Percentiles rank a stretch among this genome's conserved stretches.
Evolutionary conservation across 495 filamentous ascomycete genomes (phyloP).

Genomic region (Glarea lozoyensis): DNA sequence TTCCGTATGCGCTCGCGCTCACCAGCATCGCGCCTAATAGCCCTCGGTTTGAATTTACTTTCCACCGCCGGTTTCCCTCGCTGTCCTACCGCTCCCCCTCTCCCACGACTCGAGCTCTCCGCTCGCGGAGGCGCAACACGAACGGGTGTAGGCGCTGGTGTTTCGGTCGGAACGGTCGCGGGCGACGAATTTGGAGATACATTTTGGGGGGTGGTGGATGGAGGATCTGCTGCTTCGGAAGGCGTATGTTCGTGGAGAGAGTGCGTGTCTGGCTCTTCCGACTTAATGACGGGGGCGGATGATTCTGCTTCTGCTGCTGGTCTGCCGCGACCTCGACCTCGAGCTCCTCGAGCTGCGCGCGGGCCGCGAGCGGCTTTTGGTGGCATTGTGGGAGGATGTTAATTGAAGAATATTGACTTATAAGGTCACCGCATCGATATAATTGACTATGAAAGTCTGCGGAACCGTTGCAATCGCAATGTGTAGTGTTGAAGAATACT

Average conservation of each 20-base stretch:
- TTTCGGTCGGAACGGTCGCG: conserved; percentile 17
- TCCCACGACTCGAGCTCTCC: background rate
- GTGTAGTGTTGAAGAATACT: background rate
- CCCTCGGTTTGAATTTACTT: conserved; percentile 21
- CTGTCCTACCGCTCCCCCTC: background rate
- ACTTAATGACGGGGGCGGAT: background rate
- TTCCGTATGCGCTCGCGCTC: conserved; percentile 11
- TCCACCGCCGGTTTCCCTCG: background rate
- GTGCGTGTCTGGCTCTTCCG: conserved; percentile 4
- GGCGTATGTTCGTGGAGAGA: conserved; percentile 1
- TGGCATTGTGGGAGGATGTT: conserved; percentile 11
- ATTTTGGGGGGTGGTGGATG: conserved; percentile 1
- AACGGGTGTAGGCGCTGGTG: conserved; percentile 17
- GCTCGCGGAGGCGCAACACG: background rate
- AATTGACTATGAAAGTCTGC: conserved; percentile 4
- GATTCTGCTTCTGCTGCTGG: conserved; percentile 5
- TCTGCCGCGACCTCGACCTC: conserved; percentile 9
- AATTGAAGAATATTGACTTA: background rate
- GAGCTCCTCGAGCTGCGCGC: conserved; percentile 10
- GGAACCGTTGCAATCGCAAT: background rate
- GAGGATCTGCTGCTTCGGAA: background rate
- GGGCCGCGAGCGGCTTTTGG: conserved; percentile 9
- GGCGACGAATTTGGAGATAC: conserved; percentile 16
- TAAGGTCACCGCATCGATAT: background rate
- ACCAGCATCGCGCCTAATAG: conserved; percentile 6